A percentile compares a stretch with the other conserved stretches of the same genome.
These are phyloP conservation scores for Chaetomium olivaceum DNA, from an alignment of 2,329 filamentous ascomycete genomes.

Conservation along the genomic window DNA sequence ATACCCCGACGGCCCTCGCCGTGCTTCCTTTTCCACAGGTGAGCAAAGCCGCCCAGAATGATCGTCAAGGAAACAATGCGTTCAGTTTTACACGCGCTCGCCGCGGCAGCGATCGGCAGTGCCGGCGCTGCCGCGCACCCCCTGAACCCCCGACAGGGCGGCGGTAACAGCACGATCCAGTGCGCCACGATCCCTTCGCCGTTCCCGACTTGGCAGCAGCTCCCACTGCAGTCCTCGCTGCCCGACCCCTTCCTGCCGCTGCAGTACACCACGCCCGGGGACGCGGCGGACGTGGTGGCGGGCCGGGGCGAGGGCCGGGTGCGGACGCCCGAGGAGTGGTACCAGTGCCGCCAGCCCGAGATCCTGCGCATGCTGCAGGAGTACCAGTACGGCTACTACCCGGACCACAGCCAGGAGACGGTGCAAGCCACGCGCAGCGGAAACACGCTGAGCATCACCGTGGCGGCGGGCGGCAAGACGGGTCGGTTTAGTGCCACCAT, in stretches of 20 bases:
- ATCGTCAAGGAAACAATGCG: neutral
- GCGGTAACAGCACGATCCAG: constrained; percentile 19
- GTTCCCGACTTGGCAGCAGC: constrained; percentile 40
- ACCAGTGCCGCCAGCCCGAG: constrained; percentile 51
- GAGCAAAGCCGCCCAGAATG: neutral
- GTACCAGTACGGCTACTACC: constrained; percentile 55
- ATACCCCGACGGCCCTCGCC: constrained; percentile 8
- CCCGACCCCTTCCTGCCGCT: constrained; percentile 49
- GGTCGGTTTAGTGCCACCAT: constrained; percentile 47
- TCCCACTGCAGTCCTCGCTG: constrained; percentile 42
- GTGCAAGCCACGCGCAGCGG: constrained; percentile 50
- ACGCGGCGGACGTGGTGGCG: constrained; percentile 40
- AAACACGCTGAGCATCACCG: constrained; percentile 45
- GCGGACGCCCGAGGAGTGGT: constrained; percentile 49
- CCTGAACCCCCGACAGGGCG: constrained; percentile 15
- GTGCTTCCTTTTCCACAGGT: neutral
- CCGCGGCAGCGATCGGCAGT: constrained; percentile 15
- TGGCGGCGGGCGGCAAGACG: constrained; percentile 47
- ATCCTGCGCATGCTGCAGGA: constrained; percentile 52
- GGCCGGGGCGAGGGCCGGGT: constrained; percentile 47
- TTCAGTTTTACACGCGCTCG: neutral
- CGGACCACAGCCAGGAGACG: constrained; percentile 49
- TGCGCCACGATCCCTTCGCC: constrained; percentile 36
- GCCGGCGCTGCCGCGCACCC: constrained; percentile 8
- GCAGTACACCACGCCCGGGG: constrained; percentile 42